Conservation (phyloP, 2,329 filamentous ascomycete species). For the Colletotrichum tropicicola region DNA sequence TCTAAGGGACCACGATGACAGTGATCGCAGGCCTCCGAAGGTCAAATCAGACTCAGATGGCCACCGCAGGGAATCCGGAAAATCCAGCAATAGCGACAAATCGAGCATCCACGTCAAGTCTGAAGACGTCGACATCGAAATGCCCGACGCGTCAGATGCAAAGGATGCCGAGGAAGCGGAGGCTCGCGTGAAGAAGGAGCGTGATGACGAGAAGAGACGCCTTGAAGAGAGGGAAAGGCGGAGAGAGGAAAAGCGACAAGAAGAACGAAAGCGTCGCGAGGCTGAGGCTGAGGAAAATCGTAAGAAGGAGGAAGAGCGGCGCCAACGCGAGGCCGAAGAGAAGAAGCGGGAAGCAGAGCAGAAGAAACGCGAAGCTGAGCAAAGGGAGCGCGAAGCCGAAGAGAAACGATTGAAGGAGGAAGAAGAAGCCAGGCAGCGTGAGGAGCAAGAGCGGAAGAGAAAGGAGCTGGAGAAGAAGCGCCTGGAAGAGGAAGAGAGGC, state of each 20-base stretch:
- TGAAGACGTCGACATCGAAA: conserved; percentile 64
- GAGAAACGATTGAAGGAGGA: conserved; percentile 43
- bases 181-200: conserved; percentile 43
- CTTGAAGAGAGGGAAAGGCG: conserved; percentile 37
- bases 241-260: conserved; percentile 31
- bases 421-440: conserved; percentile 38
- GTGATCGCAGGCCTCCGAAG: conserved; percentile 39
- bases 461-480: conserved; percentile 35
- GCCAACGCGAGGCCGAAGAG: conserved; percentile 29
- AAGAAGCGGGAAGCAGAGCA: conserved; percentile 30
- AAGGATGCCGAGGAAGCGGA: conserved; percentile 39
- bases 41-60: conserved; percentile 45
- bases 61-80: conserved; percentile 52
- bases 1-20: conserved; percentile 53
- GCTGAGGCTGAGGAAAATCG: conserved; percentile 41
- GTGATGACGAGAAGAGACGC: conserved; percentile 45
- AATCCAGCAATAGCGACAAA: conserved; percentile 53
- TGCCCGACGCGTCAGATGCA: conserved; percentile 56
- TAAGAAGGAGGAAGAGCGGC: conserved; percentile 38
- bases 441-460: conserved; percentile 44
- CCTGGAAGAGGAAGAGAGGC: conserved; percentile 33
- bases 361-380: conserved; percentile 36
- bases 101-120: conserved; percentile 64
- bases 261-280: conserved; percentile 39
- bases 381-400: conserved; percentile 47